Conservation (phyloP, 768 basidiomycete genomes). For the Boletus vinaceobasis region DNA sequence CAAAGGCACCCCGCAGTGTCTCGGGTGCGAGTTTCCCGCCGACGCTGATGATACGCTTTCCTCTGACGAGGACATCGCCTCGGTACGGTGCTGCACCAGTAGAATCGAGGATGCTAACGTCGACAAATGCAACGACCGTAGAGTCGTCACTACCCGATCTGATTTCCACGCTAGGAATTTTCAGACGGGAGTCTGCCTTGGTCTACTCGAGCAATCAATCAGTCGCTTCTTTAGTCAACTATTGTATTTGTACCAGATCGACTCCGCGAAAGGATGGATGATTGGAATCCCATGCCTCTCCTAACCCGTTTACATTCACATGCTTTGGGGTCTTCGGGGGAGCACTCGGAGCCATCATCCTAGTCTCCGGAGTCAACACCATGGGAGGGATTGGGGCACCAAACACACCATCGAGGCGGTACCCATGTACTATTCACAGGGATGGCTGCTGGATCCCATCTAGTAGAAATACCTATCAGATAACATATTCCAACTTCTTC, state of each 20-base stretch:
- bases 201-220: slow-evolving; percentile 11
- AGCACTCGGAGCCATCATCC: slow-evolving; percentile 20
- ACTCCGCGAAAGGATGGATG: slow-evolving; percentile 22
- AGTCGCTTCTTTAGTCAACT: background rate
- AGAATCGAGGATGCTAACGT: slow-evolving; percentile 36
- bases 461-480: slow-evolving; percentile 2
- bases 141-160: slow-evolving; percentile 17
- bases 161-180: slow-evolving; percentile 25
- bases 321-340: background rate
- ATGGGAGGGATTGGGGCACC: background rate
- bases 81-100: slow-evolving; percentile 32
- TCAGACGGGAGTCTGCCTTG: slow-evolving; percentile 20
- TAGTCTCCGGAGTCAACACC: background rate
- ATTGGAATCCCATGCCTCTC: slow-evolving; percentile 23
- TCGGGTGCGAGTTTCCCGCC: slow-evolving; percentile 22
- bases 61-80: slow-evolving; percentile 34
- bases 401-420: slow-evolving; percentile 24
- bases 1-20: slow-evolving; percentile 15
- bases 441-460: slow-evolving; percentile 25
- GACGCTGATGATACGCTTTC: slow-evolving; percentile 29
- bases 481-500: background rate
- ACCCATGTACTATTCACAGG: slow-evolving; percentile 26
- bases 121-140: slow-evolving; percentile 19
- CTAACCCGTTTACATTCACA: slow-evolving; percentile 17
- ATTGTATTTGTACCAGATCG: slow-evolving; percentile 16